Evolutionary conservation across 768 basidiomycete genomes (phyloP).

Genomic region (Boletus tomentosulus): DNA sequence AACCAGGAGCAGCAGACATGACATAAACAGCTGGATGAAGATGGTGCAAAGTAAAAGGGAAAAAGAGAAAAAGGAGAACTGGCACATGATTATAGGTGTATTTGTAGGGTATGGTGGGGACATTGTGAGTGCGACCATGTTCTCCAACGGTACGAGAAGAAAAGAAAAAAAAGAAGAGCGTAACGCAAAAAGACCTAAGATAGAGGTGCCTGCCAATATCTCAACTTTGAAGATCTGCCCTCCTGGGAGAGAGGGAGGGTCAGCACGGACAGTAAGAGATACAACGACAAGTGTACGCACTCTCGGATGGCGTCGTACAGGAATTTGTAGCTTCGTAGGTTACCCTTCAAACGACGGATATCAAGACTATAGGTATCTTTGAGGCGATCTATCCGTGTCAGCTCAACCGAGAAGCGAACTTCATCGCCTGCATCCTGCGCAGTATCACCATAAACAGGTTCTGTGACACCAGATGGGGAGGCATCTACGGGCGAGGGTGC

Average conservation of each 20-base stretch:
- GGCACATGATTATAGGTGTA: constrained; percentile 20
- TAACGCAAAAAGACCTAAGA: constrained; percentile 1
- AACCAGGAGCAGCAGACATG: constrained; percentile 21
- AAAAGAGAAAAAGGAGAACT: background rate
- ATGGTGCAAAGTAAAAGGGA: background rate
- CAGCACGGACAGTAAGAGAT: constrained; percentile 6
- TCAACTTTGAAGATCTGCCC: constrained; percentile 36
- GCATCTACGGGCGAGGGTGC: constrained; percentile 34
- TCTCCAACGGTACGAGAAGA: constrained; percentile 1
- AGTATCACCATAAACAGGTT: constrained; percentile 75
- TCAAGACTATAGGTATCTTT: constrained; percentile 91
- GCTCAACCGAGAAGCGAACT: constrained; percentile 93
- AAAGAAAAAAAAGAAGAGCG: too few relatives aligned
- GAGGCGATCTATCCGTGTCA: constrained; percentile 85
- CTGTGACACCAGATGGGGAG: constrained; percentile 33
- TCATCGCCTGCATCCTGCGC: constrained; percentile 87
- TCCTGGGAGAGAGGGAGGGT: constrained; percentile 22
- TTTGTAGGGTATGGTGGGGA: constrained; percentile 28
- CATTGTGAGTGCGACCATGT: constrained; percentile 7
- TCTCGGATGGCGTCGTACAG: constrained; percentile 84
- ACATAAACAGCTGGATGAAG: constrained; percentile 20
- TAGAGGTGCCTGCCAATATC: constrained; percentile 25
- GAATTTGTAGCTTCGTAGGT: constrained; percentile 89
- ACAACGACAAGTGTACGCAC: constrained; percentile 45
- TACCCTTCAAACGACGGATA: constrained; percentile 88